A percentile compares a stretch with the other conserved stretches of the same genome.
Conservation (phyloP, 2,329 filamentous ascomycete species). For the Graphium sp. region DNA sequence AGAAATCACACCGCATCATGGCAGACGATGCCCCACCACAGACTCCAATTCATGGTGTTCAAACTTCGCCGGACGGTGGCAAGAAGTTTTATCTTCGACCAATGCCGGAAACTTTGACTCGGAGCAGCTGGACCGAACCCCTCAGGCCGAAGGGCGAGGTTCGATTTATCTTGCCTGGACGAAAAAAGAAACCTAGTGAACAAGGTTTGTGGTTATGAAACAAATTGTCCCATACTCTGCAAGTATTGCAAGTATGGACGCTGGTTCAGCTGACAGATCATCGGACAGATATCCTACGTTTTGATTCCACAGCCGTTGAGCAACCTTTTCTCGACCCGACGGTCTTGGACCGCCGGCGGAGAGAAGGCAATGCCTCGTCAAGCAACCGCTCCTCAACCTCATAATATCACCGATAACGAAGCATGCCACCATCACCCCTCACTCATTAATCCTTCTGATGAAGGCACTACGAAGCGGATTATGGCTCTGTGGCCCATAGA, state of each 20-base stretch:
- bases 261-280: conserved; percentile 1
- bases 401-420: not conserved
- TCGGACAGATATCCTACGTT: conserved; percentile 10
- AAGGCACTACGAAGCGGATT: too few relatives aligned
- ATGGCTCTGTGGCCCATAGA: too few relatives aligned
- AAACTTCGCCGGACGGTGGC: too few relatives aligned
- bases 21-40: not conserved
- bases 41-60: not conserved
- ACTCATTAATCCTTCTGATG: too few relatives aligned
- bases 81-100: conserved; percentile 1
- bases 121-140: not conserved
- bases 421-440: too few relatives aligned
- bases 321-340: conserved; percentile 19
- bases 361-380: too few relatives aligned
- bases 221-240: not conserved
- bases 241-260: not conserved
- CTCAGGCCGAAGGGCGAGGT: conserved; percentile 2
- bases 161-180: conserved; percentile 4
- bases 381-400: not conserved
- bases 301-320: conserved; percentile 12
- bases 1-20: not conserved
- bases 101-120: not conserved
- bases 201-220: not conserved
- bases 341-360: conserved; percentile 8
- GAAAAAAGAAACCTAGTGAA: not conserved